These are phyloP conservation scores for Sarocladium oryzae DNA, from an alignment of 2,329 filamentous ascomycete species.

Conservation along the genomic window DNA sequence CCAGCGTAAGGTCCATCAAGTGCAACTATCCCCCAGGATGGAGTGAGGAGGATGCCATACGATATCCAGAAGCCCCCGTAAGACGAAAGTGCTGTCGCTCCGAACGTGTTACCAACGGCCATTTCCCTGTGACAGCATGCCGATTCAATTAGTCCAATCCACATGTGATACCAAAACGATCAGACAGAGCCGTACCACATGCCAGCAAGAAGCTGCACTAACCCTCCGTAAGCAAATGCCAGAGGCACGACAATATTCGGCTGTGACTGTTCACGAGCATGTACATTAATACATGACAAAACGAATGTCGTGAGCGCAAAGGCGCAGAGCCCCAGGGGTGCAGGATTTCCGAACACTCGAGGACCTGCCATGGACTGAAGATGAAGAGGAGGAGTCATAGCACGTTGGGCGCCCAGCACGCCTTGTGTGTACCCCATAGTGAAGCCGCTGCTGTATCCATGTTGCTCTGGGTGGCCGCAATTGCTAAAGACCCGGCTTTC, in stretches of 20 bases:
- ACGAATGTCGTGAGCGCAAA: conserved; percentile 83
- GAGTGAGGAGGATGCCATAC: conserved; percentile 67
- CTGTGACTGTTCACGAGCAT: conserved; percentile 48
- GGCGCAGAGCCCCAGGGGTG: conserved; percentile 67
- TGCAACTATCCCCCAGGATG: conserved; percentile 50
- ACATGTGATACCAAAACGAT: no score
- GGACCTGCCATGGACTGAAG: conserved; percentile 55
- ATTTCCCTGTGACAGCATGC: conserved; percentile 59
- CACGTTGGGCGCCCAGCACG: background rate
- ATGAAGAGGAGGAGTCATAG: conserved; percentile 11
- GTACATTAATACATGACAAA: conserved; percentile 67
- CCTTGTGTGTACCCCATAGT: conserved; percentile 44
- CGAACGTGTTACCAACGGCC: conserved; percentile 81
- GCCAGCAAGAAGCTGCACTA: conserved; percentile 73
- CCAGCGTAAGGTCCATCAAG: conserved; percentile 38
- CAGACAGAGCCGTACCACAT: conserved; percentile 64
- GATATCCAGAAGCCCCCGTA: conserved; percentile 82
- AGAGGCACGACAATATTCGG: conserved; percentile 64
- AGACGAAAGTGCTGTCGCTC: conserved; percentile 73
- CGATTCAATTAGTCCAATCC: background rate
- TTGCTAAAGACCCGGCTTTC: conserved; percentile 9
- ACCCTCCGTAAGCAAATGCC: conserved; percentile 69
- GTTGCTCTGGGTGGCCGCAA: conserved; percentile 10
- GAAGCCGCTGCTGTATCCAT: conserved; percentile 24
- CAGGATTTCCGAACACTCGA: conserved; percentile 74